These are phyloP conservation scores for Dendrobium officinale DNA, from an alignment of 106 monocot species.

Conservation along the genomic window DNA sequence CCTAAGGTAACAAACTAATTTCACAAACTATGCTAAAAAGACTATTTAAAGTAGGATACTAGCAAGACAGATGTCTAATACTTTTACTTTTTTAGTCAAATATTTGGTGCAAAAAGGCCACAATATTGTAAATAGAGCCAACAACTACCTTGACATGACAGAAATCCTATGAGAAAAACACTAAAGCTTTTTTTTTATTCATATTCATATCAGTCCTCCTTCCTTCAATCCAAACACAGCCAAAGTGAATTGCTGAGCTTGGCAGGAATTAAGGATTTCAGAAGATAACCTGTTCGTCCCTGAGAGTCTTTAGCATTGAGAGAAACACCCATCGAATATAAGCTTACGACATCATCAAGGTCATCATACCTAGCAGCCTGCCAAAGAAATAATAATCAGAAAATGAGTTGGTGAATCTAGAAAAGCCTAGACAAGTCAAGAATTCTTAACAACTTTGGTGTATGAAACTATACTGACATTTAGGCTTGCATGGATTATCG, in stretches of 20 bases:
- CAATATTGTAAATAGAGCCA: not conserved
- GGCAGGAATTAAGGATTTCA: not conserved
- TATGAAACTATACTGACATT: not conserved
- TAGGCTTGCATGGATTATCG: not conserved
- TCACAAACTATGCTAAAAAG: not conserved
- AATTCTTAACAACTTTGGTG: not conserved
- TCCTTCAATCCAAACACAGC: no score
- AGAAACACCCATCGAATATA: no score
- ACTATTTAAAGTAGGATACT: not conserved
- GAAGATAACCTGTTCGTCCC: conserved; percentile 46
- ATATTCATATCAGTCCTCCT: no score
- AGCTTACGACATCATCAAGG: no score
- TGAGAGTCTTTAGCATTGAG: no score
- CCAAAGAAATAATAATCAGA: not conserved
- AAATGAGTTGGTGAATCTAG: not conserved
- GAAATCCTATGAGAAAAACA: no score
- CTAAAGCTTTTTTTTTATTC: no score
- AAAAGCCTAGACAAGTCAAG: not conserved
- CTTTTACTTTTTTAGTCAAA: not conserved
- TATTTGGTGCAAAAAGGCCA: not conserved
- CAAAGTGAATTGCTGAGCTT: not conserved
- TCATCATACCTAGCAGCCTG: conserved; percentile 66
- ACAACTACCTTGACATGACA: no score
- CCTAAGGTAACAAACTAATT: not conserved
- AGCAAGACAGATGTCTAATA: not conserved